Conservation (phyloP, 2,329 filamentous ascomycete species). For the Diplodia sapinea region DNA sequence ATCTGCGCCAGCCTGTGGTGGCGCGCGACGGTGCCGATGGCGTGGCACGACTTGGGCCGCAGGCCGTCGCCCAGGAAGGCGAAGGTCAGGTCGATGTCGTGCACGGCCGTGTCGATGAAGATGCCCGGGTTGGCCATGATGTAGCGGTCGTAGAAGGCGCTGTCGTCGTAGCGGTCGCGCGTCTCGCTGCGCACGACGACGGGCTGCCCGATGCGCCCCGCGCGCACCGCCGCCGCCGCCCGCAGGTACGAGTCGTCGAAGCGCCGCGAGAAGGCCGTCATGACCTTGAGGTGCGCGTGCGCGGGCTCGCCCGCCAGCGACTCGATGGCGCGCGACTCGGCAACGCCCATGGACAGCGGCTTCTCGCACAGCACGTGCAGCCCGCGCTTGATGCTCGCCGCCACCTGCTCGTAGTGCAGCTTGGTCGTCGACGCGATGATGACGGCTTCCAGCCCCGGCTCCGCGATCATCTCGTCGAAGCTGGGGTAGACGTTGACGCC, state of each 20-base stretch:
- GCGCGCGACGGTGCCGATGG: conserved; percentile 45
- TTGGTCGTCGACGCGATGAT: conserved; percentile 46
- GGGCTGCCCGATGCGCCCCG: conserved; percentile 49
- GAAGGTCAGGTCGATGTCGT: conserved; percentile 54
- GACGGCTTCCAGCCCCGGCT: conserved; percentile 52
- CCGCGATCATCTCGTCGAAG: conserved; percentile 56
- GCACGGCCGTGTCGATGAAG: conserved; percentile 53
- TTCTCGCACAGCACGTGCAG: conserved; percentile 50
- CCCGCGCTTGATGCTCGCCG: conserved; percentile 44
- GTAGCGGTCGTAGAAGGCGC: conserved; percentile 31
- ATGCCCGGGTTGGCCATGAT: conserved; percentile 41
- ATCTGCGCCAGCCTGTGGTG: conserved; percentile 49
- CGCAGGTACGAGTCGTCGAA: conserved; percentile 54
- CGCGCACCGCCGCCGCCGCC: conserved; percentile 44
- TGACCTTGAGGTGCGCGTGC: conserved; percentile 49
- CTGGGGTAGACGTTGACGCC: conserved; percentile 54
- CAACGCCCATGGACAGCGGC: conserved; percentile 45
- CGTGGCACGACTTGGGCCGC: conserved; percentile 47
- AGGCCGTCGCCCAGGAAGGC: conserved; percentile 49
- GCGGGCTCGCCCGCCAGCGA: conserved; percentile 37
- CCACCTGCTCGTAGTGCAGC: conserved; percentile 46
- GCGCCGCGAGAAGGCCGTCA: conserved; percentile 54
- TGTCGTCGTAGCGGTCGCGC: conserved; percentile 42
- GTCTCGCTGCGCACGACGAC: conserved; percentile 52
- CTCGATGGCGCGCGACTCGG: conserved; percentile 41